phyloP scores from a whole-genome alignment of 306 rosid genomes.

The Ormosia emarginata region DNA sequence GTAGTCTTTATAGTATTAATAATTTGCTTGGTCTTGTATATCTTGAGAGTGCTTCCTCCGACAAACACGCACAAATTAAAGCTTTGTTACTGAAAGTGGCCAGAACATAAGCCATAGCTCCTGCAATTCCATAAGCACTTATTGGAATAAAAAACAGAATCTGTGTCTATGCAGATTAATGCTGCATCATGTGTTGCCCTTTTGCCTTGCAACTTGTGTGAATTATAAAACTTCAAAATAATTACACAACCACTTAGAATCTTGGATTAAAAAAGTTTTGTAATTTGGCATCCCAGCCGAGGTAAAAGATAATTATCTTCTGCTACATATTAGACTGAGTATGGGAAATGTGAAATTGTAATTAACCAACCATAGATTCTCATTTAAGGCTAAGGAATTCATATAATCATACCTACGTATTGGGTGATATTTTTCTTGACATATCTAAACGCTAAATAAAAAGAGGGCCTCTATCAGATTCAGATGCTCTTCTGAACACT shows the following conservation, averaged over 20 bases:
- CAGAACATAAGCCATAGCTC: conserved; percentile 23
- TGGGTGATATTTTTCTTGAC: background rate
- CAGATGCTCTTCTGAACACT: background rate
- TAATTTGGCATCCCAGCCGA: conserved; percentile 1
- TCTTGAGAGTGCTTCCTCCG: conserved; percentile 12
- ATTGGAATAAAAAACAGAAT: conserved; percentile 23
- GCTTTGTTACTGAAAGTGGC: conserved; percentile 3
- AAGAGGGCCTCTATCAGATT: background rate
- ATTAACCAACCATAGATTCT: background rate
- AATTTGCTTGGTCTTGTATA: conserved; percentile 24
- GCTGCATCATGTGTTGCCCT: conserved; percentile 27
- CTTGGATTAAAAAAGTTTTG: background rate
- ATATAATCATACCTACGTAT: background rate
- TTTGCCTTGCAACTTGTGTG: conserved; percentile 26
- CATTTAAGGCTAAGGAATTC: background rate
- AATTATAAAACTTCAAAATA: background rate
- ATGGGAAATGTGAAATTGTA: background rate
- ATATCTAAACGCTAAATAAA: background rate
- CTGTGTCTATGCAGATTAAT: conserved; percentile 20
- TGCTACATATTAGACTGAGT: background rate
- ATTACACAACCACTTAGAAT: background rate
- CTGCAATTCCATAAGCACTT: conserved; percentile 18
- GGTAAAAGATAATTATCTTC: background rate
- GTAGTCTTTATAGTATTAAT: conserved; percentile 18
- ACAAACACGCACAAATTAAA: background rate